Conservation (phyloP, 2,329 filamentous ascomycete species). For the Penicillium psychrosexuale region DNA sequence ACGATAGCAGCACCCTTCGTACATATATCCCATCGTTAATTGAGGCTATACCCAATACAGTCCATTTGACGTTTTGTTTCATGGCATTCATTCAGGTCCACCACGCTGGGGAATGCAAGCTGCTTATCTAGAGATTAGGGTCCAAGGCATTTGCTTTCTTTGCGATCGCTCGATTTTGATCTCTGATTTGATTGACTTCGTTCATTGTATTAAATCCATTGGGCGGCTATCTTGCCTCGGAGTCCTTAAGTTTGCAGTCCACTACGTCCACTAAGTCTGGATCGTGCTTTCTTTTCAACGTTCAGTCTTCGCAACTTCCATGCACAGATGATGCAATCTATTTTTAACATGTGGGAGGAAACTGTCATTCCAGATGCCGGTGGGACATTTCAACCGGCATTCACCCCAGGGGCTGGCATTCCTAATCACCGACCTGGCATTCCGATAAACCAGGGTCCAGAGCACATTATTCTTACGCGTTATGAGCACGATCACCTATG, state of each 20-base stretch:
- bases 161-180: neutral
- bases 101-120: conserved; percentile 19
- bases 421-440: conserved; percentile 18
- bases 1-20: neutral
- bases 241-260: neutral
- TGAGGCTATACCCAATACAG: conserved; percentile 2
- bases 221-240: neutral
- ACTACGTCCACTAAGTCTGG: neutral
- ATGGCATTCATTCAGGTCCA: conserved; percentile 1
- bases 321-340: neutral
- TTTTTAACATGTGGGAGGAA: neutral
- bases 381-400: conserved; percentile 17
- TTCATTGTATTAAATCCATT: neutral
- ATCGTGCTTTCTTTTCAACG: conserved; percentile 8
- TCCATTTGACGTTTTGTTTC: neutral
- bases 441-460: conserved; percentile 16
- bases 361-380: conserved; percentile 20
- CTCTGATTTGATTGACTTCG: neutral
- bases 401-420: conserved; percentile 22
- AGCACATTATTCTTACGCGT: conserved; percentile 22
- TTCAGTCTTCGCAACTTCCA: neutral
- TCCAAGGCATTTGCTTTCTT: neutral
- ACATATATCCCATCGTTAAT: conserved; percentile 5
- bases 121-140: neutral
- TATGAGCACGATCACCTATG: conserved; percentile 4